Conservation (phyloP, 2,329 filamentous ascomycete species). For the Sarocladium brachiariae region DNA sequence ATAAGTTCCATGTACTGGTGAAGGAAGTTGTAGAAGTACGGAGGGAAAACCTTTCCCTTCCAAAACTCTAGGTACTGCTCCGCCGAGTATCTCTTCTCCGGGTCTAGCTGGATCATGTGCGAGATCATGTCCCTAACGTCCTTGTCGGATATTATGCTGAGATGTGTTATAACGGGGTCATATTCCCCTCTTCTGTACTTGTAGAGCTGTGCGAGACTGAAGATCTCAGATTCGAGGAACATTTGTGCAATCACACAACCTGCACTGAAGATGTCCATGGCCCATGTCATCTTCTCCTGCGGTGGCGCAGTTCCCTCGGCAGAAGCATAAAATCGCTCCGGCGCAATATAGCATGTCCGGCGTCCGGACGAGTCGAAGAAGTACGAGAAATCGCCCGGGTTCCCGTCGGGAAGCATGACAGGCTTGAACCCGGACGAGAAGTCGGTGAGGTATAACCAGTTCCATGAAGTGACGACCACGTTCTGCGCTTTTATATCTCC, state of each 20-base stretch:
- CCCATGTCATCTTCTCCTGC: slow-evolving; percentile 64
- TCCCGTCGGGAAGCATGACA: slow-evolving; percentile 87
- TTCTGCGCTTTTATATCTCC: slow-evolving; percentile 99
- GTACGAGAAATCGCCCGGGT: slow-evolving; percentile 94
- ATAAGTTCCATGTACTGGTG: slow-evolving; percentile 97
- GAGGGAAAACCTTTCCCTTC: slow-evolving; percentile 85
- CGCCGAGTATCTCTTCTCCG: slow-evolving; percentile 84
- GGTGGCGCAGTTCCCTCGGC: slow-evolving; percentile 52
- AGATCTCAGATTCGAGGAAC: slow-evolving; percentile 93
- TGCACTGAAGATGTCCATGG: slow-evolving; percentile 97
- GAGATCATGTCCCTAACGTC: slow-evolving; percentile 83
- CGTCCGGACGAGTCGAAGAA: slow-evolving; percentile 93
- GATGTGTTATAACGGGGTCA: slow-evolving; percentile 71
- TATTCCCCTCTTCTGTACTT: slow-evolving; percentile 91
- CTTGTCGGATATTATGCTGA: slow-evolving; percentile 80
- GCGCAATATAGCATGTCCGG: slow-evolving; percentile 89
- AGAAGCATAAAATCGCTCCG: slow-evolving; percentile 77
- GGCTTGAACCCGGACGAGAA: slow-evolving; percentile 96
- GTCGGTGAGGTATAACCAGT: slow-evolving; percentile 97
- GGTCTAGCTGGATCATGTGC: slow-evolving; percentile 94
- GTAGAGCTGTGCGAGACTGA: slow-evolving; percentile 92
- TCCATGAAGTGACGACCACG: slow-evolving; percentile 94
- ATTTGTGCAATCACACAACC: slow-evolving; percentile 96
- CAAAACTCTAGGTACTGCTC: slow-evolving; percentile 92
- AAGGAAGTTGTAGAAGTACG: slow-evolving; percentile 95